These are phyloP conservation scores for Papiliotrema laurentii DNA, from an alignment of 1,284 basidiomycete genomes.

Conservation along the genomic window DNA sequence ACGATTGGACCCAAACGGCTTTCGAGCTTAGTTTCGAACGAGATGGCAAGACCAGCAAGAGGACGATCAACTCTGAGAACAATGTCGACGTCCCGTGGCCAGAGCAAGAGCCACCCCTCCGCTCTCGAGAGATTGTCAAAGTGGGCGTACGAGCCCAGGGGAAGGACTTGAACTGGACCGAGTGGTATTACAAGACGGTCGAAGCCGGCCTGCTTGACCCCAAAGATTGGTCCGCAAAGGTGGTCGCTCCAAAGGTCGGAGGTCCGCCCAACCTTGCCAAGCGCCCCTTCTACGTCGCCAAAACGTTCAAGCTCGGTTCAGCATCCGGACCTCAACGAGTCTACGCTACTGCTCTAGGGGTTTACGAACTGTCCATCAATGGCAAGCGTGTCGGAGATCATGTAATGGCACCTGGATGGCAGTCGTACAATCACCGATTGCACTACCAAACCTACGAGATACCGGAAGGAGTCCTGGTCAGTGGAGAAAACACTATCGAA, in stretches of 20 bases:
- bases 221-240: constrained; percentile 23
- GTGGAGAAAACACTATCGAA: constrained; percentile 24
- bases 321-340: constrained; percentile 8
- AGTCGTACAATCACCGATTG: constrained; percentile 30
- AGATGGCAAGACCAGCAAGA: constrained; percentile 2
- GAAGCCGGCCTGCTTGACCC: constrained; percentile 26
- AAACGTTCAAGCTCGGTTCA: constrained; percentile 2
- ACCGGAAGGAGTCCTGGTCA: constrained; percentile 3
- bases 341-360: constrained; percentile 34
- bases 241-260: constrained; percentile 2
- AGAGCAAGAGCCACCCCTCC: constrained; percentile 4
- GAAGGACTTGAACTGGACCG: constrained; percentile 7
- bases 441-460: constrained; percentile 33
- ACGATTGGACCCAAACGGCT: constrained; percentile 24
- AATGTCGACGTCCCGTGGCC: constrained; percentile 29
- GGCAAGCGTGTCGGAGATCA: constrained; percentile 28
- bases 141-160: constrained; percentile 18
- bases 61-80: constrained; percentile 11
- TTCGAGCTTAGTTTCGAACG: constrained; percentile 22
- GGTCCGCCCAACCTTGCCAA: constrained; percentile 14
- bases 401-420: constrained; percentile 36
- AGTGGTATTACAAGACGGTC: constrained; percentile 13
- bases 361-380: constrained; percentile 32
- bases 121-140: constrained; percentile 19
- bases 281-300: constrained; percentile 14